Base-by-base conservation (phyloP, 371 early-diverging fungal species). In the Mortierella sp. region DNA sequence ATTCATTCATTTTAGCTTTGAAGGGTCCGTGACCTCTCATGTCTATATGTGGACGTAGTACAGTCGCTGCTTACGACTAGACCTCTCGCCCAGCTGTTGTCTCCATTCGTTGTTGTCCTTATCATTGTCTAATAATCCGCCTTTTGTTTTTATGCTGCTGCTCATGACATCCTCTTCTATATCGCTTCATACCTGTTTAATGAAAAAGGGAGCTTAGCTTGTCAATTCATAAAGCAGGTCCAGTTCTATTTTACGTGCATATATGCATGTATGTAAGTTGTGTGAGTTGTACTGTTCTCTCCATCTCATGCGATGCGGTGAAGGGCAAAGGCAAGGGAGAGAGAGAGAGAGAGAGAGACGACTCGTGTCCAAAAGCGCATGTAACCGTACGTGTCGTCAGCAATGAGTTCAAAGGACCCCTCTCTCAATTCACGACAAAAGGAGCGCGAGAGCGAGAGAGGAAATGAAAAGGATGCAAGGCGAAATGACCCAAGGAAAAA, bases 331-430 rank as follows among this genome's bases (percentile, higher is more conserved):
- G 48, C 48, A 46, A n/a, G 55, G n/a, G 55, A 54, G 53, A n/a
- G 26, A n/a, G 26, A 26, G 13, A 21, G n/a, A 54, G 57, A 26
- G 26, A 55, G 26, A 13, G 26, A 55, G 24, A 26, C 11, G 57
- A 55, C 57, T 59, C 59, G 31, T 59, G 31, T 59, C 59, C 59
- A 59, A 59, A 28, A 28, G 28, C 13, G 59, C 31, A 59, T 59
- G 59, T 31, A 59, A 28, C 59, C 14, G 59, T 31, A 59, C 59
- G 59, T 59, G 16, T 59, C 59, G 59, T 59, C 59, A 59, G 59
- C 59, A 59, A 59, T 40, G 43, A 40, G 6, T 40, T 40, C 5
- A 13, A 59, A 31, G 59, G 59, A 59, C 31, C 59, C 59, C 14
- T 59, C 28, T 59, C 59, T 28, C 14, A 28, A 13, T 59, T 57